Base-by-base conservation (phyloP, 73 alveolate species). In the Paramecium primaurelia region DNA sequence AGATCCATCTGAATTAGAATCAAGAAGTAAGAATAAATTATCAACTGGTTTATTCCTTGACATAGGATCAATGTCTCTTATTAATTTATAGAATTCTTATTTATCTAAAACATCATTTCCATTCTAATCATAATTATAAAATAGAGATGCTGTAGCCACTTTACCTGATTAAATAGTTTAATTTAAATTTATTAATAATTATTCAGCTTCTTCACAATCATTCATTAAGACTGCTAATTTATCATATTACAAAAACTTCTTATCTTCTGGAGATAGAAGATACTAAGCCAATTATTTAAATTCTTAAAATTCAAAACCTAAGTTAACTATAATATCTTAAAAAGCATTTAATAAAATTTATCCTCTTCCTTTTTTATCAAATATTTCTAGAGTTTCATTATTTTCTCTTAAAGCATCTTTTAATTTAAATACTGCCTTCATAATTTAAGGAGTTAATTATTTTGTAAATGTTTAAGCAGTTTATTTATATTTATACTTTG, bases 281-380 rank as follows among this genome's bases (percentile, higher is more conserved):
- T 80, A 80, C 16, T 45, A 26, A 42, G 91, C 91, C 34, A 80
- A 47, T 14, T 36, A 22, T 80, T 47, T 80, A 18, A 80, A 80
- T 11, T 80, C 91, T 10, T 26, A 10, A 47, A 45, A 80, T 26
- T 80, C 44, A 25, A 80, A 80, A 8, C 51, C 44, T 11, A 80
- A 80, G 16, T 18, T 26, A 6, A 32, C 91, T 3, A 80, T 44
- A 3, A 80, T 64, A 80, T 80, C 91, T 49, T 80, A 8, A 18
- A 80, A 80, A 2, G 91, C 91, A 80, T 42, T 49, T 47, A 47
- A 8, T 26, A 80, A 20, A 8, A 80, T 26, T 9, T 26, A 25
- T 20, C 91, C 91, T 80, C 73, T 44, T 49, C 49, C 71, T 80
- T 80, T 80, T 22, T 25, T 80, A 80, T 80, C 91, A 45, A 80